These are phyloP conservation scores for Helianthus annuus DNA, from an alignment of 129 eudicot species.

Conservation along the genomic window HanXRQr2.0-SUNRISE NC_035439.2:140175185-140175684, in stretches of 20 bases:
- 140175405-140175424: slow-evolving; percentile 73
- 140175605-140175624: too few species aligned
- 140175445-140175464: slow-evolving; percentile 60
- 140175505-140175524: too few species aligned
- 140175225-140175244: slow-evolving; percentile 58
- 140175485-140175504: too few species aligned
- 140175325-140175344: slow-evolving; percentile 63
- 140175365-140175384: slow-evolving; percentile 74
- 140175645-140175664: too few species aligned
- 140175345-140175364: slow-evolving; percentile 63
- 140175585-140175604: too few species aligned
- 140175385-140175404: slow-evolving; percentile 45
- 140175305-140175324: slow-evolving; percentile 53
- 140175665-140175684: too few species aligned
- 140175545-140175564: too few species aligned
- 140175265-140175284: slow-evolving; percentile 68
- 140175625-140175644: too few species aligned
- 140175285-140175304: slow-evolving; percentile 39
- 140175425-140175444: slow-evolving; percentile 89
- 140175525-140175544: too few species aligned
- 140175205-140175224: not conserved
- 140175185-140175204: not conserved
- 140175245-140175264: slow-evolving; percentile 69
- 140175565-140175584: too few species aligned
- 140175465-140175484: not conserved